Conservation (phyloP, 176 grass and related monocot genomes). For the Zea mays region DNA sequence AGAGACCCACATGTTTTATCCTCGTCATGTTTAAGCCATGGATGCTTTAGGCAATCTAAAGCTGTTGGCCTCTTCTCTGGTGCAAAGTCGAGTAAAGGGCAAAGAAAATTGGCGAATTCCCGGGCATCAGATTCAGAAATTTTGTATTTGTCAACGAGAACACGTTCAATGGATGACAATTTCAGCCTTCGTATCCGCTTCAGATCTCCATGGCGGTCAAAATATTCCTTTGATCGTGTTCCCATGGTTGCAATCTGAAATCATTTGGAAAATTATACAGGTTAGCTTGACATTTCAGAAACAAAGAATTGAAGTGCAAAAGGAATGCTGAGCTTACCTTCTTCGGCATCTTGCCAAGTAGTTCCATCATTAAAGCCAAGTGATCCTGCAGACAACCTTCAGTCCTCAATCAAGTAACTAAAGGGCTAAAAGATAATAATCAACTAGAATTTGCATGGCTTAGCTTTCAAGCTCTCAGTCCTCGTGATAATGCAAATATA, state of each 20-base stretch:
- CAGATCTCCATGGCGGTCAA: constrained; percentile 90
- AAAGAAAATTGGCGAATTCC: constrained; percentile 71
- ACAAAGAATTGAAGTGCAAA: constrained; percentile 12
- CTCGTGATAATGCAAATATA: neutral
- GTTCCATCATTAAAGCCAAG: constrained; percentile 97
- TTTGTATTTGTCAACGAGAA: constrained; percentile 80
- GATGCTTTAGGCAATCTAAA: constrained; percentile 64
- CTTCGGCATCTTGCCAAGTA: constrained; percentile 85
- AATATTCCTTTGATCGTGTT: constrained; percentile 84
- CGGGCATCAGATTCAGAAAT: constrained; percentile 60
- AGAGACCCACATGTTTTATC: constrained; percentile 30
- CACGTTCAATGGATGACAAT: constrained; percentile 65
- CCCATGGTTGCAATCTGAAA: constrained; percentile 77
- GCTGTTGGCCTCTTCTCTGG: constrained; percentile 84
- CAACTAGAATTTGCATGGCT: constrained; percentile 7
- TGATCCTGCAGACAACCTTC: constrained; percentile 61
- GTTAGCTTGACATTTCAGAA: constrained; percentile 22
- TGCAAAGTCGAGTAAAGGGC: constrained; percentile 75
- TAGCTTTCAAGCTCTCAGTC: neutral
- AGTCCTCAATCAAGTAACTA: constrained; percentile 20
- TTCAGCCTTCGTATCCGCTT: constrained; percentile 91
- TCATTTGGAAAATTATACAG: constrained; percentile 34
- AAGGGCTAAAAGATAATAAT: constrained; percentile 10
- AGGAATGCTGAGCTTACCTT: constrained; percentile 58
- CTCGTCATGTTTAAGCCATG: constrained; percentile 68